Evolutionary conservation across 768 basidiomycete species (phyloP).

Genomic region (Agaricus subrufescens): DNA sequence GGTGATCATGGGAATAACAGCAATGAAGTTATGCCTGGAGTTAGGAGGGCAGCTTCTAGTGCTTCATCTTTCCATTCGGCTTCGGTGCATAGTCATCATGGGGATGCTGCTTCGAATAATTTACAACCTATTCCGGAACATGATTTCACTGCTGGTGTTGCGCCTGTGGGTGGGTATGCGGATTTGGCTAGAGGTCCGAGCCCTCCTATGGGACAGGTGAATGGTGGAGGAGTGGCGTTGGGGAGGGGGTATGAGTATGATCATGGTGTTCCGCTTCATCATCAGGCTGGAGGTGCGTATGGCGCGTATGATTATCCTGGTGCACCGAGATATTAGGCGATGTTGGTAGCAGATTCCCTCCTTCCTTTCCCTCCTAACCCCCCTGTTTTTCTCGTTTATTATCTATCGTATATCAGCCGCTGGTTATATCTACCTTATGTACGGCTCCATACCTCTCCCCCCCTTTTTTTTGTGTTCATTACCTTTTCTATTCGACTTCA

Average conservation of each 20-base stretch:
- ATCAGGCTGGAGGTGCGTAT: constrained; percentile 41
- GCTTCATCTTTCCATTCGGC: constrained; percentile 71
- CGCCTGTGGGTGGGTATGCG: constrained; percentile 75
- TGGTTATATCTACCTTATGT: constrained; percentile 21
- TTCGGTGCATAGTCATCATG: constrained; percentile 27
- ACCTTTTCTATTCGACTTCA: constrained; percentile 2
- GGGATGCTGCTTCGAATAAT: constrained; percentile 6
- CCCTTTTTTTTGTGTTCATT: not conserved
- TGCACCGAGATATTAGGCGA: constrained; percentile 14
- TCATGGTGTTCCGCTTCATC: constrained; percentile 56
- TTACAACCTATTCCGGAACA: constrained; percentile 50
- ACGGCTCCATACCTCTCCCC: constrained; percentile 13
- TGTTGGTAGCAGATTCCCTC: not conserved
- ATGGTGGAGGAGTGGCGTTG: not conserved
- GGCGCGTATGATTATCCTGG: constrained; percentile 31
- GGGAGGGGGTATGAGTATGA: constrained; percentile 36
- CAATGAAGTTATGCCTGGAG: constrained; percentile 43
- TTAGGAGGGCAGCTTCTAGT: constrained; percentile 49
- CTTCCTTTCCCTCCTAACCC: not conserved
- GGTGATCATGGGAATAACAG: constrained; percentile 26
- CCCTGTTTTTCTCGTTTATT: constrained; percentile 10
- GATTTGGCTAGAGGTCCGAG: constrained; percentile 75
- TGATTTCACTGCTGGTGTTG: constrained; percentile 67
- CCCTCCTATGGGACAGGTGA: constrained; percentile 47
- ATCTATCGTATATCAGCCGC: constrained; percentile 18